phyloP scores from a whole-genome alignment of 176 grass and related monocot species.

The Oryza brachyantha region DNA sequence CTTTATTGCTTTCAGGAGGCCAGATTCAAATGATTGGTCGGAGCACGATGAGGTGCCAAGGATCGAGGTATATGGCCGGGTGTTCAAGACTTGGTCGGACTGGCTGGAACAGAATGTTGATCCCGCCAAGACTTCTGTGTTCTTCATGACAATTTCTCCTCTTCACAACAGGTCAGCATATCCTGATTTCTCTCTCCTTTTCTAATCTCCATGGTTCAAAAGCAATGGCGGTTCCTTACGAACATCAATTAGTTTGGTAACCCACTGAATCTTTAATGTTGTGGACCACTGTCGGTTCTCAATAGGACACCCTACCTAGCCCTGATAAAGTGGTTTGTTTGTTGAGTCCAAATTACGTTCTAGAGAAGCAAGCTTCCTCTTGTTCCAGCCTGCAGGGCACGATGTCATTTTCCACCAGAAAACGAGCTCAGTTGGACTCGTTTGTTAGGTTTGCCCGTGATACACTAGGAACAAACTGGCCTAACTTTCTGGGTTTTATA shows the following conservation, averaged over 20 bases:
- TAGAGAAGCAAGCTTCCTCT: conserved; percentile 23
- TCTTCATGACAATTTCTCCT: conserved; percentile 92
- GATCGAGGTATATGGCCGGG: conserved; percentile 51
- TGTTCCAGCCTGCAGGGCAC: conserved; percentile 11
- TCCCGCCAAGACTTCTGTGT: conserved; percentile 47
- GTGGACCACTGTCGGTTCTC: conserved; percentile 7
- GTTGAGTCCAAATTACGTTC: conserved; percentile 5
- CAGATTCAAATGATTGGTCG: conserved; percentile 57
- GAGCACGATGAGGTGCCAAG: conserved; percentile 71
- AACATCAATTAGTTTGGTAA: neutral
- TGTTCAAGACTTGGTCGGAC: conserved; percentile 56
- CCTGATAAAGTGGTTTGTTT: neutral
- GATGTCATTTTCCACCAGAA: conserved; percentile 23
- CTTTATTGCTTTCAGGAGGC: conserved; percentile 36
- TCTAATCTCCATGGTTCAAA: neutral
- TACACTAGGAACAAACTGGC: neutral
- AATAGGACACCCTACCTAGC: neutral
- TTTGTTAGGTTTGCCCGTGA: conserved; percentile 4
- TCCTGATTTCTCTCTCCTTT: neutral
- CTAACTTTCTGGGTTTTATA: conserved; percentile 16
- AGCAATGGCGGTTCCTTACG: neutral
- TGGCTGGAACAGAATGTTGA: conserved; percentile 68
- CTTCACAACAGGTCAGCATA: conserved; percentile 58
- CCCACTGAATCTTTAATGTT: neutral
- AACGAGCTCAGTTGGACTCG: conserved; percentile 7